A percentile compares a stretch with the other conserved stretches of the same genome.
phyloP scores from a whole-genome alignment of 2,329 filamentous ascomycete genomes.

The Fusarium torulosum region DNA sequence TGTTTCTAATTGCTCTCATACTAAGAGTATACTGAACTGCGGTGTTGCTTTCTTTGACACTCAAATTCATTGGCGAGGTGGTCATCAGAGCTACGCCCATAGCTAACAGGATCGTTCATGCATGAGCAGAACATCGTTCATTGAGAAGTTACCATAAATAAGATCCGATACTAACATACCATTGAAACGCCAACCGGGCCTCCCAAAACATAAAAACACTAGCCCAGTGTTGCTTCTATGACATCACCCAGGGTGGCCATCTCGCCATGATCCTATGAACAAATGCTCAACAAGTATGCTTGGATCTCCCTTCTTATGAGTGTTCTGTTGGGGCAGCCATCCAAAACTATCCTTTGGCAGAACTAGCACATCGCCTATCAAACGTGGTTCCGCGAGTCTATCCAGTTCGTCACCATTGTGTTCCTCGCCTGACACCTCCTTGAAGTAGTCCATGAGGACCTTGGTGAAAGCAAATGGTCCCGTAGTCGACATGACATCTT shows the following conservation, averaged over 20 bases:
- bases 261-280: constrained; percentile 40
- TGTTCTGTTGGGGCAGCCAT: constrained; percentile 39
- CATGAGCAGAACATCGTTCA: too few relatives aligned
- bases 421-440: constrained; percentile 39
- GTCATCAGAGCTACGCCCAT: too few relatives aligned
- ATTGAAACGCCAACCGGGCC: neutral
- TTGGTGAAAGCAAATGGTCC: constrained; percentile 51
- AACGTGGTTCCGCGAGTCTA: constrained; percentile 44
- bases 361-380: constrained; percentile 53
- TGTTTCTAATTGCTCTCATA: too few relatives aligned
- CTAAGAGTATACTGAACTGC: too few relatives aligned
- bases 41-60: too few relatives aligned
- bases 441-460: constrained; percentile 50
- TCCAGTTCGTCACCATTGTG: constrained; percentile 51
- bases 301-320: constrained; percentile 34
- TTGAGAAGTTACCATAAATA: too few relatives aligned
- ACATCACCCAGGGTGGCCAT: constrained; percentile 30
- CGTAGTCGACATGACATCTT: constrained; percentile 51
- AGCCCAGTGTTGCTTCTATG: neutral
- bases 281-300: constrained; percentile 40
- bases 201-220: neutral
- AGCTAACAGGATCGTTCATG: too few relatives aligned
- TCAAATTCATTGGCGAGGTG: too few relatives aligned
- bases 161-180: too few relatives aligned
- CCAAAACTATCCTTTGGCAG: constrained; percentile 50